Evolutionary conservation across 306 rosid genomes (phyloP).

Genomic region (Rosa lucieae): DNA sequence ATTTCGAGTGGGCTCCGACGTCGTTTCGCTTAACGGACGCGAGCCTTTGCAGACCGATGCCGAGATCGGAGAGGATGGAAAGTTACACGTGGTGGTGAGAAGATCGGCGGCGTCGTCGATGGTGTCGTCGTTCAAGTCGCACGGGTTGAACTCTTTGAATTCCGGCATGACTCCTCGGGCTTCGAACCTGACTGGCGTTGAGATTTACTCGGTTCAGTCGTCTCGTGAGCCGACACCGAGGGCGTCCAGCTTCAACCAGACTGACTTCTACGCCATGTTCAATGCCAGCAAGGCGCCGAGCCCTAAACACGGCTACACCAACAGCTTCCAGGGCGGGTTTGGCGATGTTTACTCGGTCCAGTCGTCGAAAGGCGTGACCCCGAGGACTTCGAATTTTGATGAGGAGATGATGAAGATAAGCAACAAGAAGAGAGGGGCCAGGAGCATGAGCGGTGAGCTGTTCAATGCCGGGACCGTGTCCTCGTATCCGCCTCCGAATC

Average conservation of each 20-base stretch:
- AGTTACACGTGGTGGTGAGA: constrained; percentile 69
- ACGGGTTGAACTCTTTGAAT: constrained; percentile 51
- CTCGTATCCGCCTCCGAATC: constrained; percentile 71
- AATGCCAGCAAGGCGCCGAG: constrained; percentile 74
- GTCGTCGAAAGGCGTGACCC: constrained; percentile 73
- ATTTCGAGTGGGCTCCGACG: constrained; percentile 72
- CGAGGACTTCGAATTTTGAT: constrained; percentile 68
- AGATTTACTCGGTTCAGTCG: constrained; percentile 83
- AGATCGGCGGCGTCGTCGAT: constrained; percentile 62
- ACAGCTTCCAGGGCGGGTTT: constrained; percentile 47
- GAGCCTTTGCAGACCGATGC: constrained; percentile 71
- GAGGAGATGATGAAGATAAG: constrained; percentile 63
- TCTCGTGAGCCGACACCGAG: constrained; percentile 84
- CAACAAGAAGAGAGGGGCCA: constrained; percentile 56
- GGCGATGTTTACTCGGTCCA: constrained; percentile 65
- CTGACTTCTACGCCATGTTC: constrained; percentile 82
- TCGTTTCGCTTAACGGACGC: constrained; percentile 68
- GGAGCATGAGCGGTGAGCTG: constrained; percentile 77
- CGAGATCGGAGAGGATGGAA: constrained; percentile 82
- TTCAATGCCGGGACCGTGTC: constrained; percentile 47
- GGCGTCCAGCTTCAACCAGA: constrained; percentile 80
- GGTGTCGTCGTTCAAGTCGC: constrained; percentile 73
- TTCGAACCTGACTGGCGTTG: constrained; percentile 78
- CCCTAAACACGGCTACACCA: constrained; percentile 71
- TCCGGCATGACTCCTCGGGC: constrained; percentile 75